These are phyloP conservation scores for Myriosclerotinia curreyana DNA, from an alignment of 2,329 filamentous ascomycete species.

Conservation along the genomic window DNA sequence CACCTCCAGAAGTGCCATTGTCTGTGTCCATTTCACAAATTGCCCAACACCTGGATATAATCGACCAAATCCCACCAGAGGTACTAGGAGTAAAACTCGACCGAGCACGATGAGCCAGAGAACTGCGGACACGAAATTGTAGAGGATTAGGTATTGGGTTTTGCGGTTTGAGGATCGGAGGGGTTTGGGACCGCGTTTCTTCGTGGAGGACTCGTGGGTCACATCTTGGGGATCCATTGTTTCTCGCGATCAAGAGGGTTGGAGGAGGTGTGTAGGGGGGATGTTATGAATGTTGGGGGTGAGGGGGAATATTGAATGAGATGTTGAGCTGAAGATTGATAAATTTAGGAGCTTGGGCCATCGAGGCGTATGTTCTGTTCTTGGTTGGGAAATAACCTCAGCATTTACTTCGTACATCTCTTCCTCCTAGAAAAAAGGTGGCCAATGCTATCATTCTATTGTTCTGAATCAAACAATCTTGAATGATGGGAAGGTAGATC, in stretches of 20 bases:
- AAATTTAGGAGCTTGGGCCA: conserved; percentile 21
- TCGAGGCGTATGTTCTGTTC: background rate
- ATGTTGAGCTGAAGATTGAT: background rate
- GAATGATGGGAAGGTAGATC: no score
- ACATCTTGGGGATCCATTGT: conserved; percentile 28
- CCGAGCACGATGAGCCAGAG: conserved; percentile 78
- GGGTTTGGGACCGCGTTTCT: conserved; percentile 33
- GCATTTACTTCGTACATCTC: background rate
- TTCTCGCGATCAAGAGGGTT: background rate
- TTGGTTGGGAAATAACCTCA: background rate
- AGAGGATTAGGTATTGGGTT: conserved; percentile 72
- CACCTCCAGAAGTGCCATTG: conserved; percentile 77
- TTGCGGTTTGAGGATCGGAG: conserved; percentile 47
- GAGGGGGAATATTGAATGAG: background rate
- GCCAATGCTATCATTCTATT: background rate
- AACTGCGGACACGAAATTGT: conserved; percentile 75
- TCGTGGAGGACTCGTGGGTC: background rate
- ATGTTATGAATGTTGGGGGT: background rate
- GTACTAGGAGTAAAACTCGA: conserved; percentile 57
- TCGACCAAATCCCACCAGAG: conserved; percentile 52
- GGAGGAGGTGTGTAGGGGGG: background rate
- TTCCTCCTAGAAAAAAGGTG: background rate
- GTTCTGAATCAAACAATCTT: background rate
- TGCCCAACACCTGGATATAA: conserved; percentile 62
- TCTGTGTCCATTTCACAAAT: conserved; percentile 79